A percentile compares a stretch with the other conserved stretches of the same genome.
These are phyloP conservation scores for Cichorium intybus DNA, from an alignment of 140 eudicot species.

Conservation along the genomic window DNA sequence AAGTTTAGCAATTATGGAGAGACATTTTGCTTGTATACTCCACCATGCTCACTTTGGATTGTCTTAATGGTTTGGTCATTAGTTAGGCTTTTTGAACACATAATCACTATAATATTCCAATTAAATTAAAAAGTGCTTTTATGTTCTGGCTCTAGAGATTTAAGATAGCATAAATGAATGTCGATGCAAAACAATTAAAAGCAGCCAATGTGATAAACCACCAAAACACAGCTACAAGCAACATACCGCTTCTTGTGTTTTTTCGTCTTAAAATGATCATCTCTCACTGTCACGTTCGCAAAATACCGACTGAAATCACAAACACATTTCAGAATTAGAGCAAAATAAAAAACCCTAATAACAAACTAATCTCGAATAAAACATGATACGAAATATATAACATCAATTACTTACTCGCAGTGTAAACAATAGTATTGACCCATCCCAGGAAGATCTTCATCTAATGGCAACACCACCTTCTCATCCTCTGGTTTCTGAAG, in stretches of 20 bases:
- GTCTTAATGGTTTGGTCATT: no score
- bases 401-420: slow-evolving; percentile 57
- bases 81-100: no score
- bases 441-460: slow-evolving; percentile 89
- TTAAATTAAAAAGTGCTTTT: no score
- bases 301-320: slow-evolving; percentile 46
- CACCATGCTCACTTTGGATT: no score
- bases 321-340: not conserved
- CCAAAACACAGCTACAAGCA: no score
- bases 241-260: slow-evolving; percentile 63
- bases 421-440: slow-evolving; percentile 82
- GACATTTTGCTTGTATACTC: no score
- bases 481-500: slow-evolving; percentile 47
- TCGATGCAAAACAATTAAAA: not conserved
- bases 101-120: no score
- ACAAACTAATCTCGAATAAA: not conserved
- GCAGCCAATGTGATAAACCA: not conserved
- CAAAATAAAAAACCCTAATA: not conserved
- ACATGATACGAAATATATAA: not conserved
- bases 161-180: not conserved
- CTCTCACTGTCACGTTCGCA: slow-evolving; percentile 57
- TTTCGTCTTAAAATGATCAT: slow-evolving; percentile 73
- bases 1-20: no score
- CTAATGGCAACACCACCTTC: slow-evolving; percentile 47
- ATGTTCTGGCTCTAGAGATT: no score